Evolutionary conservation across 441 rosid species (phyloP), one percentile per base, ranked within the genome.

Genomic region (Brassica hybrid): DNA sequence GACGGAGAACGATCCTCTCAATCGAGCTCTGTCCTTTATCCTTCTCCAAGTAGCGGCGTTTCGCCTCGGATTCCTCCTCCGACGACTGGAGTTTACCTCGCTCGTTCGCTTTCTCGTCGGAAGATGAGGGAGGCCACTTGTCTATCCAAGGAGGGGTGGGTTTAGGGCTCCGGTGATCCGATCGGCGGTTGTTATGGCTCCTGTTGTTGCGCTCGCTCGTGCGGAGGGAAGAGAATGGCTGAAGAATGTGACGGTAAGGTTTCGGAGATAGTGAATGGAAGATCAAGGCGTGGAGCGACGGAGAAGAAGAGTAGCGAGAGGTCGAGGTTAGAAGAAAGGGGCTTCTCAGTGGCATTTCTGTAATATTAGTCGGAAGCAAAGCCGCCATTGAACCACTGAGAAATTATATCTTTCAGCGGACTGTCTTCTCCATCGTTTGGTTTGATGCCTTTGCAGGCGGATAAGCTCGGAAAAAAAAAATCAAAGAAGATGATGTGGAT

Each of bases 1-100:
- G 78, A 71, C 98, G 86, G 56, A 96, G 91, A 62, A 91, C 98
- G 23, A 96, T 96, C 76, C 95, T 85, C 59, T 96, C 94, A 4
- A 93, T 86, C 7, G 98, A 92, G 67, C 75, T 92, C 48, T 87
- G 86, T 17, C 93, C 91, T 81, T 72, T 90, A 64, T 84, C 91
- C 66, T 73, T 70, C 69, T 79, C 73, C 14, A 74, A 66, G 43
- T 78, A 80, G 19, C 79, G 77, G 18, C 80, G 76, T 76, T 61
- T 81, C 74, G 65, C 78, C 27, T 60, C 74, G 13, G 76, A 80
- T 1, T 50, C 71, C 79, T 75, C 82, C 57, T 72, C 61, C 48
- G 69, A 48, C 0, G 59, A 54, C 45, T 17, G 79, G 65, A 66
- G 9, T 69, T 73, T 72, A 75, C 21, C 70, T 21, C 23, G 23